These are phyloP conservation scores for Ganoderma lingzhi DNA, from an alignment of 1,284 basidiomycete genomes.

Conservation along the genomic window DNA sequence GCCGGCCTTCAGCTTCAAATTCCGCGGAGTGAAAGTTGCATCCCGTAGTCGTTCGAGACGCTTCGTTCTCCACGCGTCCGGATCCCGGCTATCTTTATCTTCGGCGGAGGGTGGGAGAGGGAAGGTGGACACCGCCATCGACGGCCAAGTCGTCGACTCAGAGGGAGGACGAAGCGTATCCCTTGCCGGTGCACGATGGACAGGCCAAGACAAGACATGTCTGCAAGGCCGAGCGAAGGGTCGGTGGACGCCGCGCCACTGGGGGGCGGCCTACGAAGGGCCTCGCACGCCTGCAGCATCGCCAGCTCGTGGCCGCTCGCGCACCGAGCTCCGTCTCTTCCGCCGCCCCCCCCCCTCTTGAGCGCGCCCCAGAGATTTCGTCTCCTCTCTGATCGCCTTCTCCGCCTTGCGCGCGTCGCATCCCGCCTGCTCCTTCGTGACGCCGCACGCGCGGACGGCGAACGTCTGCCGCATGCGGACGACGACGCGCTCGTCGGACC, in stretches of 20 bases:
- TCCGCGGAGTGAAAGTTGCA: constrained; percentile 55
- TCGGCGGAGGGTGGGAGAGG: constrained; percentile 48
- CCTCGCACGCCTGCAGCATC: no score
- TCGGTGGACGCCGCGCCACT: no score
- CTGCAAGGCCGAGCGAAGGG: constrained; percentile 49
- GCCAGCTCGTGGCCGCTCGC: no score
- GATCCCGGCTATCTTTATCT: neutral
- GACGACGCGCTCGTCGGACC: neutral
- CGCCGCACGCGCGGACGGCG: neutral
- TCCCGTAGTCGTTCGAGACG: constrained; percentile 74
- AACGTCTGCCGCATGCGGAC: neutral
- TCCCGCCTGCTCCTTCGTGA: no score
- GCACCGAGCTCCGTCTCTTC: no score
- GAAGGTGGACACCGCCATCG: constrained; percentile 67
- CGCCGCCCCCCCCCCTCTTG: no score
- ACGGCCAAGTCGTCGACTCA: constrained; percentile 60
- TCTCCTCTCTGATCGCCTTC: no score
- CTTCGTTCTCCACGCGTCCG: constrained; percentile 40
- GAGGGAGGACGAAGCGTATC: constrained; percentile 34
- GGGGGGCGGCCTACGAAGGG: no score
- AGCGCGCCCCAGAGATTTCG: no score
- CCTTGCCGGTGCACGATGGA: constrained; percentile 43
- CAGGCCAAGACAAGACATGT: constrained; percentile 80
- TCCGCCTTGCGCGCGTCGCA: constrained; percentile 42
- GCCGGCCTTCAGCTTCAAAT: no score